Base-by-base conservation (phyloP, 306 rosid genomes). In the Amphicarpaea edgeworthii region DNA sequence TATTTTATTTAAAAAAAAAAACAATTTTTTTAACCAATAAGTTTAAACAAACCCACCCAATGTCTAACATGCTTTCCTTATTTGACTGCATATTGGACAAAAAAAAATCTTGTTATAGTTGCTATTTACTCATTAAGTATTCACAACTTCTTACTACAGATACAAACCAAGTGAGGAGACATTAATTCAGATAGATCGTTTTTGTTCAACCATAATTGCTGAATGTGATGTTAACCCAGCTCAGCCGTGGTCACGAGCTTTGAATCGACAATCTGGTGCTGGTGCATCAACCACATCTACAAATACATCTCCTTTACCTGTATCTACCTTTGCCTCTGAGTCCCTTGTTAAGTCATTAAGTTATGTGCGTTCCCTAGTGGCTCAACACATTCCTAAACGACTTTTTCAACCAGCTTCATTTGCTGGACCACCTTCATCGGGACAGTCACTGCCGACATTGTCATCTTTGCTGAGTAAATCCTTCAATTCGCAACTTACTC, bases 101-200 rank as follows among this genome's bases (percentile, higher is more conserved):
- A 43, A 61, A 67, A 41, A 46, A 2, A 6, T 77, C 66, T 42
- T 34, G 32, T 70, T 46, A 77, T 70, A 17, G 41, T 70, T 81
- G 79, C 59, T 67, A 45, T 68, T 70, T 75, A 26, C 53, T 57
- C 37, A 60, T 65, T 42, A 34, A 68, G 77, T 49, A 72, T 82
- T 77, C 26, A 40, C 49, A 42, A 24, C 73, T 79, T 81, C 37
- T 72, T 49, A 40, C 43, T 84, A 57, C 90, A 96, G 99, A 81
- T 96, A 96, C 83, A 96, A 89, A 88, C 97, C 99, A 28, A 86
- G 91, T 17, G 94, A 87, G 86, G 99, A 96, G 79, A 93, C 98
- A 37, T 84, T 96, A 81, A 82, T 87, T 84, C 98, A 89, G 86
- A 89, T 96, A 71, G 99, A 93, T 86, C 96, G 97, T 30, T 96